These are phyloP conservation scores for Fomitopsis serialis DNA, from an alignment of 768 basidiomycete genomes.

Conservation along the genomic window DNA sequence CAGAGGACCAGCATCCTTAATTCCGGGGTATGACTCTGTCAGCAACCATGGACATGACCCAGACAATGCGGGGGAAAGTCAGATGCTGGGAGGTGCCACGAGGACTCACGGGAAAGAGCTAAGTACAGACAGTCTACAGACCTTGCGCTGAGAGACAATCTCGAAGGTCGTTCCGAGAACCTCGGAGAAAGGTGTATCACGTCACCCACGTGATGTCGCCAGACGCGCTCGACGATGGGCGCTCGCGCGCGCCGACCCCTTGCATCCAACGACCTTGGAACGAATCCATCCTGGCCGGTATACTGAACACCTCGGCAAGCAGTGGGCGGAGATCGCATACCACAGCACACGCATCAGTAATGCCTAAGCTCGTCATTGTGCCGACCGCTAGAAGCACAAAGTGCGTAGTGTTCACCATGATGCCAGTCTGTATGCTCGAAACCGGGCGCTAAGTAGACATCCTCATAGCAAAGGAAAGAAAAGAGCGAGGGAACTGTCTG, in stretches of 20 bases:
- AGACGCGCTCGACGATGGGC: not conserved
- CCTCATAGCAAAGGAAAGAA: constrained; percentile 41
- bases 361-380: constrained; percentile 20
- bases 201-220: not conserved
- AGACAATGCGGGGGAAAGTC: no score
- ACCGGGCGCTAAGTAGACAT: not conserved
- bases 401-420: constrained; percentile 17
- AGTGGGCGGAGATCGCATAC: not conserved
- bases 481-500: constrained; percentile 31
- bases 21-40: no score
- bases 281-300: constrained; percentile 20
- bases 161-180: no score
- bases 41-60: no score
- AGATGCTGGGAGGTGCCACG: no score
- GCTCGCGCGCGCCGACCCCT: not conserved
- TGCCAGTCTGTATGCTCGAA: not conserved
- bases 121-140: no score
- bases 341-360: not conserved
- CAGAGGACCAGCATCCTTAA: no score
- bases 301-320: constrained; percentile 1
- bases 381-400: constrained; percentile 13
- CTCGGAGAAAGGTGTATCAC: not conserved
- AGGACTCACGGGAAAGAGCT: no score
- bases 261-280: constrained; percentile 9
- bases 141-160: no score